These are phyloP conservation scores for Cyclotella sp. DNA, from an alignment of 108 stramenopile genomes.

Conservation along the genomic window DNA sequence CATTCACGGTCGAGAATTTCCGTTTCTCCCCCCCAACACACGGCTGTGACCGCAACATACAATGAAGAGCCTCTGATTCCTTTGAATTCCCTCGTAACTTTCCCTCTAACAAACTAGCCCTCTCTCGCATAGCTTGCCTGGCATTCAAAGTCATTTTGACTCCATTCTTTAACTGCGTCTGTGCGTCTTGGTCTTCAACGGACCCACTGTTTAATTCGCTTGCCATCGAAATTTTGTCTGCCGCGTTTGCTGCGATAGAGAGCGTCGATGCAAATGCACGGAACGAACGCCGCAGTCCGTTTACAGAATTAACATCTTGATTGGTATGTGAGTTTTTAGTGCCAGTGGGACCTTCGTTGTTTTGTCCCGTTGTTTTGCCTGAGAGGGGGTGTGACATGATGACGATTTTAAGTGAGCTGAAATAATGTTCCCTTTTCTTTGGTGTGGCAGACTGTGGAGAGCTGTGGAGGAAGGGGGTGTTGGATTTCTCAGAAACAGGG, in stretches of 20 bases:
- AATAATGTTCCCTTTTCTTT: no score
- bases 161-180: slow-evolving; percentile 2
- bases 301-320: slow-evolving; percentile 4
- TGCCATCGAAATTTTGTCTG: not conserved
- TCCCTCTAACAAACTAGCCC: slow-evolving; percentile 28
- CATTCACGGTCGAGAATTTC: slow-evolving; percentile 18
- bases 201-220: not conserved
- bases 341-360: not conserved
- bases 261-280: slow-evolving; percentile 12
- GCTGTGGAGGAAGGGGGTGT: no score
- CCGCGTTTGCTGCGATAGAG: slow-evolving; percentile 9
- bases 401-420: no score
- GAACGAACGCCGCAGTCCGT: slow-evolving; percentile 8
- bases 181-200: not conserved
- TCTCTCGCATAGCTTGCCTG: slow-evolving; percentile 5
- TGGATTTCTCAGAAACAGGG: no score
- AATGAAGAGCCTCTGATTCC: slow-evolving; percentile 40
- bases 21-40: slow-evolving; percentile 35
- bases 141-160: not conserved
- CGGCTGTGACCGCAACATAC: slow-evolving; percentile 35
- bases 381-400: no score
- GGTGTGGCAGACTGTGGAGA: no score
- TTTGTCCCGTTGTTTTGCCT: no score
- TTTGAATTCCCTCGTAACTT: slow-evolving; percentile 43
- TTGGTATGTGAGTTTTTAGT: not conserved